Percentiles rank a stretch among this genome's conserved stretches.
Conservation (phyloP, 176 grass and related monocot genomes). For the sorghum (Sorghum bicolor) region DNA sequence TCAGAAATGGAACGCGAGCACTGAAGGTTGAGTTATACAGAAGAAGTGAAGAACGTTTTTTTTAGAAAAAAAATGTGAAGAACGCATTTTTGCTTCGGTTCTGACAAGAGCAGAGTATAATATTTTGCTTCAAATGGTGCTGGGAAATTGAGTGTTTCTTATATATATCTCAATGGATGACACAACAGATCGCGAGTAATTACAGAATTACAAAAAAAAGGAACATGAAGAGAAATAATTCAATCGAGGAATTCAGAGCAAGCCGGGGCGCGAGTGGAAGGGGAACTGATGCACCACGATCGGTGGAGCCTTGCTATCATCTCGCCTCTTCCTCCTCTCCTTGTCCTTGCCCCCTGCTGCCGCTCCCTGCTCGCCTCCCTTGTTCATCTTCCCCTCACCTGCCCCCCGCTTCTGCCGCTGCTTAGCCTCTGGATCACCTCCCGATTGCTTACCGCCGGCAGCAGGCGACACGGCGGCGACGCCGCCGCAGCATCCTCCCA, state of each 20-base stretch:
- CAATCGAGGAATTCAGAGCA: constrained; percentile 18
- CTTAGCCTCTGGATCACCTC: not conserved
- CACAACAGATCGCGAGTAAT: not conserved
- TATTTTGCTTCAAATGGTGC: not conserved
- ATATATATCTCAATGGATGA: not conserved
- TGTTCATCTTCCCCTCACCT: not conserved
- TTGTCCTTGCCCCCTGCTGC: not conserved
- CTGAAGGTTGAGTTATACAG: no score
- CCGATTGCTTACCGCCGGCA: not conserved
- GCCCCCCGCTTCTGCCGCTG: not conserved
- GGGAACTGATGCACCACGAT: constrained; percentile 32
- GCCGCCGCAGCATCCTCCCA: not conserved
- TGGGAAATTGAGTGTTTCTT: not conserved
- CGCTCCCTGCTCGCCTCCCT: not conserved
- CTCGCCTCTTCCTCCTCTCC: not conserved
- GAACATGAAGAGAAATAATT: not conserved
- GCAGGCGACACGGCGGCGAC: not conserved
- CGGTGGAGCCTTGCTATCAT: not conserved
- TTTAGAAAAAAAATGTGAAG: no score
- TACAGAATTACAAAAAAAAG: no score
- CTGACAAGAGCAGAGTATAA: not conserved
- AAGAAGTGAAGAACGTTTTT: no score
- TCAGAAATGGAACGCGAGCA: not conserved
- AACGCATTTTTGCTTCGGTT: not conserved
- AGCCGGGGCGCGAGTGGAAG: constrained; percentile 41